Conservation (phyloP, 2,329 filamentous ascomycete genomes). For the Botrytis paeoniae region DNA sequence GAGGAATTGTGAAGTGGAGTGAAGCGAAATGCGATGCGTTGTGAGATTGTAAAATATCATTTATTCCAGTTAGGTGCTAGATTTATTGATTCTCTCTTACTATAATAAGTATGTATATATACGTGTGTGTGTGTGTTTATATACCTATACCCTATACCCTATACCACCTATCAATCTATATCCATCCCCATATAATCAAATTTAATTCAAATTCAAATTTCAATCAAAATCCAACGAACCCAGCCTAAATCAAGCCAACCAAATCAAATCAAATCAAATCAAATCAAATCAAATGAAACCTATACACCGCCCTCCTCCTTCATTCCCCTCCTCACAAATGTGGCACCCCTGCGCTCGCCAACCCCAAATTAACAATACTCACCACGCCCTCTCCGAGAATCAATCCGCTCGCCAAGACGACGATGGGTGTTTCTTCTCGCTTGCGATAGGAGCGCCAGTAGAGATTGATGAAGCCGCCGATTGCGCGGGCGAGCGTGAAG, state of each 20-base stretch:
- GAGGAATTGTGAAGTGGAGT: not conserved
- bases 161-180: not conserved
- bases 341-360: constrained; percentile 75
- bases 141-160: not conserved
- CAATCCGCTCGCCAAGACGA: constrained; percentile 85
- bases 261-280: not conserved
- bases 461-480: constrained; percentile 74
- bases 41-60: not conserved
- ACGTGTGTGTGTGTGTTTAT: not conserved
- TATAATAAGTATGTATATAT: not conserved
- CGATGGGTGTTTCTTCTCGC: constrained; percentile 68
- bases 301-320: not conserved
- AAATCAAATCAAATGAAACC: not conserved
- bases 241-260: not conserved
- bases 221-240: not conserved
- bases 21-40: not conserved
- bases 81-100: not conserved
- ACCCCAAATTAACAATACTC: constrained; percentile 82
- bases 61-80: not conserved
- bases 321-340: constrained; percentile 49
- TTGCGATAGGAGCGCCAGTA: constrained; percentile 65
- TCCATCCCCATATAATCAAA: not conserved
- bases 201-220: not conserved
- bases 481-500: constrained; percentile 84
- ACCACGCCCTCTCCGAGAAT: constrained; percentile 90